Evolutionary conservation across 225 moss, liverwort and hornwort genomes (phyloP), one percentile per base, ranked within the genome.

Genomic region (Pseudisothecium myosuroides): DNA sequence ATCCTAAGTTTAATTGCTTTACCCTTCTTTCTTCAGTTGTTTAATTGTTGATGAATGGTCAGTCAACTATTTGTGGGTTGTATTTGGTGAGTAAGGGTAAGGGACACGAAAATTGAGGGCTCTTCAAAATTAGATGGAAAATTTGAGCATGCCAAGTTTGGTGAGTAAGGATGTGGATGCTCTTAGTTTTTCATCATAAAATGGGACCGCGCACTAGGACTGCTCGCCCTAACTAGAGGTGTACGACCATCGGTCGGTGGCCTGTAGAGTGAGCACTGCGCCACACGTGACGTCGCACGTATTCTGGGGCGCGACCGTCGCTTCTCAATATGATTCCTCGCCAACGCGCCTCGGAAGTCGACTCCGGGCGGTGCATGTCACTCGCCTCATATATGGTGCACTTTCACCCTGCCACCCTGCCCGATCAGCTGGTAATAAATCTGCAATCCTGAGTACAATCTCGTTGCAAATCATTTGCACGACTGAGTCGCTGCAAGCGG

Each of bases 211-310:
- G n/a, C n/a, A n/a, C n/a, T n/a, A n/a, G n/a, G n/a, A 49, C 49
- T 13, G 29, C 31, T 50, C 75, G 75, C 75, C 20, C 12, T 22
- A 22, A 32, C 37, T 4, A 16, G n/a, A 17, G 17, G n/a, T 79
- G 79, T 58, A 17, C 86, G 90, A 36, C 86, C 86, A 66, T 11
- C 65, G 80, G 83, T 74, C 58, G 88, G 73, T 54, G 79, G 59
- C 55, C 27, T n/a, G 12, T 27, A 52, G 34, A 31, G 43, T 41
- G 45, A 32, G 65, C 56, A 63, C 64, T 18, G 72, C 43, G 15
- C 7, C 65, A 29, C 92, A 88, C 80, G 92, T 86, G 90, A 88
- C 87, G 86, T 68, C 83, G 86, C 92, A 74, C 87, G 83, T 81
- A 88, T 90, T 84, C 45, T 59, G 59, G 18, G 39, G 59, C 66